Evolutionary conservation across 805 yeast genomes (phyloP), one percentile per base, ranked within the genome.

Genomic region (Kodamaea jinghongensis): DNA sequence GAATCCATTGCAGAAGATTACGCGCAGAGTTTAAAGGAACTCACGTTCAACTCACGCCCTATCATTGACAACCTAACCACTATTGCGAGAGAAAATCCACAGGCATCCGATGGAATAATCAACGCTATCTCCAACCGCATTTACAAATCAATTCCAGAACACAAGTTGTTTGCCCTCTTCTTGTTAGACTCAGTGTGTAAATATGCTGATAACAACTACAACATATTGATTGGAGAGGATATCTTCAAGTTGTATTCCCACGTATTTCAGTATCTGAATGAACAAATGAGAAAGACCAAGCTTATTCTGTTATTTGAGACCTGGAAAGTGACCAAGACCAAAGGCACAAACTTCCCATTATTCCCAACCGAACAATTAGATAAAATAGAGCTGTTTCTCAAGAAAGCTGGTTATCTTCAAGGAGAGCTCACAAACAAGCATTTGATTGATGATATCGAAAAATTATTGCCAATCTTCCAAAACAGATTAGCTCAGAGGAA

Each of bases 101-200:
- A 76, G 32, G 79, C 76, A 39, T 96, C 97, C 6, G 77, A 78
- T 38, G 86, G 82, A 35, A 86, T 93, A 31, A 78, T 86, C 12
- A 76, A 77, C 39, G 86, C 89, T 11, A 77, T 93, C 39, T 87
- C 83, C 49, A 72, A 71, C 38, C 76, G 96, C 59, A 81, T 91
- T 35, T 73, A 75, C 48, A 82, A 78, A 58, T 76, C 93, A 53
- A 76, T 86, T 2, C 97, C 97, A 1, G 74, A 77, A 9, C 90
- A 86, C 48, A 93, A 93, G 61, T 71, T 93, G 34, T 93, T 78
- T 51, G 80, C 93, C 3, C 71, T 93, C 44, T 93, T 91, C 56
- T 71, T 91, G 33, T 63, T 93, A 41, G 98, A 93, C 60, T 89
- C 97, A 12, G 85, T 93, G 34, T 85, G 91, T 64, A 93, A 93